Evolutionary conservation across 805 yeast genomes (phyloP), one percentile per base, ranked within the genome.

Genomic region (Lipomyces mesembrius): DNA sequence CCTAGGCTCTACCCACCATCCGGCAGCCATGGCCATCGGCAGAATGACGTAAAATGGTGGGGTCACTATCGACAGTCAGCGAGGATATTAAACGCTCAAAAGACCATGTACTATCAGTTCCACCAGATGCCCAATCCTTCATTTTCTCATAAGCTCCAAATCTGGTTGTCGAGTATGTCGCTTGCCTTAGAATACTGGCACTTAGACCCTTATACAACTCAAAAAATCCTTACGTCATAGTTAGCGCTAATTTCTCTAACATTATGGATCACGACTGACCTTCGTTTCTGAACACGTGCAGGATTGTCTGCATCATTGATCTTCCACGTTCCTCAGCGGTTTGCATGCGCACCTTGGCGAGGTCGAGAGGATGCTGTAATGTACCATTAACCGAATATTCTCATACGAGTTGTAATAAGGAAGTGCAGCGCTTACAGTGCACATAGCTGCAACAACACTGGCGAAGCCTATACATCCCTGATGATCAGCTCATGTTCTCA

Each of bases 331-430:
- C 79, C 0, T 83, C 75, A 2, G 96, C 92, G 0, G 97, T 89
- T 76, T 91, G 97, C 75, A 91, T 81, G 60, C 97, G 84, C 8
- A 92, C 97, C 74, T 91, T 91, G 2, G 97, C 95, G 55, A 91
- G 81, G 76, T 91, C 97, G 66, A 91, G 80, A 3, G 97, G 97
- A 78, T 91, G 97, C 72, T 69, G 11, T 7, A 22, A 2, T 14
- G 22, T 20, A 20, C 3, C 8, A 35, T 49, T 34, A 32, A 51
- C 61, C 51, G 49, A 46, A 8, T 9, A 22, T 20, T 35, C 39
- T 34, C 27, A 27, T 12, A 29, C 12, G 49, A 54, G 4, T 25
- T 22, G 20, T 8, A 61, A 29, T 17, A 29, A 49, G 46, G n/a
- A 17, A 35, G 8, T 14, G 25, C 8, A 11, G 8, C 34, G 6